Base-by-base conservation (phyloP, 2,329 filamentous ascomycete genomes). In the Cordyceps cateniannulata region DNA sequence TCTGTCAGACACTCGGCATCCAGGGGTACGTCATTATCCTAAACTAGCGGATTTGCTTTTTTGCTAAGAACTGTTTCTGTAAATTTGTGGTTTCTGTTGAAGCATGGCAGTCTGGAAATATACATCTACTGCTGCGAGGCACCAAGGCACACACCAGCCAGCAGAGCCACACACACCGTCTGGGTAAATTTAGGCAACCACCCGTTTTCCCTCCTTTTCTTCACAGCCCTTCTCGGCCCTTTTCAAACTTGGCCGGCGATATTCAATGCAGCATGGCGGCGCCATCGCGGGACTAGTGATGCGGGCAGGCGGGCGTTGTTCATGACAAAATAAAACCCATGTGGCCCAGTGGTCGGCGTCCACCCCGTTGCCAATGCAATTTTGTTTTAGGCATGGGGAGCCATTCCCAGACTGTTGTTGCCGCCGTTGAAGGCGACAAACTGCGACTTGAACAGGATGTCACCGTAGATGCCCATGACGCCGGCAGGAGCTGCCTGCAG, bases 391-490 rank as follows among this genome's bases (percentile, higher is more conserved):
- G 60, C 63, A 60, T 70, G 68, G 10, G 63, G 60, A 24, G 81
- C 81, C 69, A 84, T 76, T 14, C 80, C 81, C 35, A 85, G 69
- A 3, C 77, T 76, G 69, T 78, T 81, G 72, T 84, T 83, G 49
- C 79, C 81, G 38, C 75, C 78, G 69, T 84, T 79, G 68, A 85
- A 85, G 18, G 76, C 81, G 25, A 85, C 80, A 66, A 83, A 84
- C 68, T 84, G 80, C 35, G 80, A 81, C 75, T 85, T 85, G 75
- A 85, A 85, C 69, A 85, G 80, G 66, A 85, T 79, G 67, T 85
- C 82, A 20, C 83, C 83, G 67, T 82, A 85, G 69, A 91, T 85
- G 72, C 86, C 83, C 42, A 88, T 71, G 29, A 75, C 73, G 16
- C 64, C 64, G 0, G 75, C 75, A 1, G 79, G 76, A 51, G 82